These are phyloP conservation scores for Puya raimondii DNA, from an alignment of 176 grass and related monocot genomes.

Conservation along the genomic window DNA sequence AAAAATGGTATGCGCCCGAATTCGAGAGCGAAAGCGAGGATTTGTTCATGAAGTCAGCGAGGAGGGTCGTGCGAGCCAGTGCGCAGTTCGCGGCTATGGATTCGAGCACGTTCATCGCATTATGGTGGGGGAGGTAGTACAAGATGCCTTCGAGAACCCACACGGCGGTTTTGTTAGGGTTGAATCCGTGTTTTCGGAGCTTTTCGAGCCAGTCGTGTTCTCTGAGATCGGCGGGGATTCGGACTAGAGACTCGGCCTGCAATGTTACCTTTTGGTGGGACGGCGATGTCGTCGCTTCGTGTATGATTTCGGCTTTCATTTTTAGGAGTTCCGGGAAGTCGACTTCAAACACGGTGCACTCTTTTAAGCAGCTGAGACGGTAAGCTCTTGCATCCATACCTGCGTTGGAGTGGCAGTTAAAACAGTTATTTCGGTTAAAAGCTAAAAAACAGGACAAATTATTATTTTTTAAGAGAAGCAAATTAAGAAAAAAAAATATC, in stretches of 20 bases:
- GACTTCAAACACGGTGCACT: slow-evolving; percentile 72
- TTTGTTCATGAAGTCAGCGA: slow-evolving; percentile 94
- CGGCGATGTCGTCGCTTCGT: slow-evolving; percentile 42
- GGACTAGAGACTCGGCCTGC: slow-evolving; percentile 43
- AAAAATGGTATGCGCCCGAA: slow-evolving; percentile 65
- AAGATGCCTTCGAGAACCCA: slow-evolving; percentile 97
- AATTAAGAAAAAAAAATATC: too few relatives aligned
- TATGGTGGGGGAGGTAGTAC: slow-evolving; percentile 62
- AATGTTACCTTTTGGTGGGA: slow-evolving; percentile 35
- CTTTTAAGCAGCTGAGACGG: slow-evolving; percentile 61
- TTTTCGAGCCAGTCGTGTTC: slow-evolving; percentile 65
- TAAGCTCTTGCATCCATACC: slow-evolving; percentile 96
- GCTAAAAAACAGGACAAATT: too few relatives aligned
- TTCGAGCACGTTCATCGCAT: slow-evolving; percentile 75
- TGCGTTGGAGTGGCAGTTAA: slow-evolving; percentile 5
- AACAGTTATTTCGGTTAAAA: neutral
- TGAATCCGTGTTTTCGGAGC: slow-evolving; percentile 58
- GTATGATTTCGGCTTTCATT: slow-evolving; percentile 61
- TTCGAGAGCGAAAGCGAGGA: slow-evolving; percentile 43
- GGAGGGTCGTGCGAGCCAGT: slow-evolving; percentile 33
- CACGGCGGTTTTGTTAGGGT: slow-evolving; percentile 59
- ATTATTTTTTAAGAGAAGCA: too few relatives aligned
- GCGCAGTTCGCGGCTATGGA: slow-evolving; percentile 39
- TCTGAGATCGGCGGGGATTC: slow-evolving; percentile 55
- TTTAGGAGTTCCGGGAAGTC: slow-evolving; percentile 75